Base-by-base conservation (phyloP, 1,284 basidiomycete genomes). In the Ganoderma lucidum region DNA sequence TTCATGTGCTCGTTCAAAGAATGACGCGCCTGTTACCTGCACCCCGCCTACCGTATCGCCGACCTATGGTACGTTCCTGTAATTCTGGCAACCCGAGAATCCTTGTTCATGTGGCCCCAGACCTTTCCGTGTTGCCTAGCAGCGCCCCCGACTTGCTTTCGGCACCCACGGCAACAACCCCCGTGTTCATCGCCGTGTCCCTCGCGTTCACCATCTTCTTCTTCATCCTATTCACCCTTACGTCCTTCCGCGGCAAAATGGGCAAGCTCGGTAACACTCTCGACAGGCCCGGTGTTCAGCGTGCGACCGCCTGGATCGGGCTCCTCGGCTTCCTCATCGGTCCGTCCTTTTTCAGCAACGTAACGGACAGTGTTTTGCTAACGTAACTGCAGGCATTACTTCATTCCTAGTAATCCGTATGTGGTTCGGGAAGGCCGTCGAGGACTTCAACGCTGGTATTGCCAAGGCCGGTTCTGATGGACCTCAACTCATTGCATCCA, bases 361-460 rank as follows among this genome's bases (percentile, higher is more conserved):
- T 41, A 63, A 70, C 55, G 37, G 62, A 39, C 23, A 30, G 32
- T 63, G 58, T 14, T 51, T 51, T 23, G 55, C 68, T 73, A 37
- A 74, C 68, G 17, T 63, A 32, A 23, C 12, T 56, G 51, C 68
- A 92, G 91, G 91, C n/a, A 79, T 93, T 69, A 89, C 88, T 8
- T 83, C 89, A 15, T 91, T 93, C 80, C 83, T 93, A 28, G 85
- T 94, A 68, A 80, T 92, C 67, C 88, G 91, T 72, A 92, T 94
- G 86, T 94, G 91, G 88, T 92, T 93, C 71, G 93, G 89, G 35
- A 93, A 93, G 79, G 88, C 92, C 1, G 87, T 90, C 1, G 86
- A 90, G 67, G 92, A 94, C 75, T 94, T 94, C 80, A 94, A 94
- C 78, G 78, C 81, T 58, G 87, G 83, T 62, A 88, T 94, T 69